Base-by-base conservation (phyloP, 129 eudicot genomes). In the Artemisia tridentata region DNA sequence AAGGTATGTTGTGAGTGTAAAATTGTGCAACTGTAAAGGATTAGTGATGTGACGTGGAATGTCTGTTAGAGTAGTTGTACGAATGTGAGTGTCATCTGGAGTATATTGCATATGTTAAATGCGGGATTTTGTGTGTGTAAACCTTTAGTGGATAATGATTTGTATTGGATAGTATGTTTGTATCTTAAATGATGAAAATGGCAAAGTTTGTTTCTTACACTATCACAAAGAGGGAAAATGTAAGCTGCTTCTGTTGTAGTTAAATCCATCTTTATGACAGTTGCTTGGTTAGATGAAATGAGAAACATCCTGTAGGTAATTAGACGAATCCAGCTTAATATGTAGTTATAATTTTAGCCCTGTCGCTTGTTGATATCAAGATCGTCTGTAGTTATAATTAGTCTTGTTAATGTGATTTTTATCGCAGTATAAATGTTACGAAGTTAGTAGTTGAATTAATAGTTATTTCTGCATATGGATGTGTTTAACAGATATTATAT, bases 191-290 rank as follows among this genome's bases (percentile, higher is more conserved):
- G 21, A 13, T 70, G 75, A 55, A 69, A 29, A 55, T 56, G 52
- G 15, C 21, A 70, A 70, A 51, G 5, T 65, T 5, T 13, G 20
- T 55, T 12, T 38, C 21, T 21, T 71, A 45, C 49, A 20, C 29
- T 16, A 46, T 58, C 68, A 72, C 59, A 58, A 72, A 59, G 29
- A 72, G 68, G 49, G 67, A 60, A 57, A 72, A 7, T 31, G 13
- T 27, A 31, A 60, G 51, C 49, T 61, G 12, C 60, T 61, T 61
- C 20, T 61, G 61, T 48, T 72, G 77, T 72, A 48, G 65, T 41
- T 70, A 12, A 38, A 19, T 70, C 74, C 56, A 41, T 56, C 21
- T 20, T 20, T 62, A 14, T 50, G 49, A 12, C 61, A 27, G 52
- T 18, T 59, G 45, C 16, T 9, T 11, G 25, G 25, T 43, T 58